Evolutionary conservation across 2,329 filamentous ascomycete species (phyloP), one percentile per base, ranked within the genome.

Genomic region (Teratosphaeria viscida): DNA sequence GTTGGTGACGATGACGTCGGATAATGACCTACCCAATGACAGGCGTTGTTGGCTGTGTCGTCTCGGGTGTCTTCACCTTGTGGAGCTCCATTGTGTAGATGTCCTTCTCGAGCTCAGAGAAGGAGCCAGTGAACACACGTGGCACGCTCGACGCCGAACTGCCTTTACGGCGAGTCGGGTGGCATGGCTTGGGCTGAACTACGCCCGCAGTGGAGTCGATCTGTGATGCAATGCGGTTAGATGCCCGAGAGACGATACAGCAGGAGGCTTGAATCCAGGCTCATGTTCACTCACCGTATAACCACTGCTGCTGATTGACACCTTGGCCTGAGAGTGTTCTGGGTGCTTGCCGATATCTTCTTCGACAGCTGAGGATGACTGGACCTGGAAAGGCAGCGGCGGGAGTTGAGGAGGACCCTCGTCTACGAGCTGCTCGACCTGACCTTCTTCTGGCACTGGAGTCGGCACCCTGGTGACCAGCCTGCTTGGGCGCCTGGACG

Each of bases 101-200:
- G 8, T 59, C 60, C 14, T 54, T 52, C 54, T 68, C 64, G 11
- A 68, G 62, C 53, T 66, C 64, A 26, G 52, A 62, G 62, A 66
- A 66, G 2, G 67, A 66, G n/a, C 62, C 63, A 1, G 63, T 66
- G 62, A 69, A 69, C 34, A 70, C 58, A 3, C 67, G 64, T 23
- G 65, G 65, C 16, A 65, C 60, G 57, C 58, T 49, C n/a, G 56
- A 35, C 27, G 37, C 54, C 47, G 54, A 55, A 10, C 39, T 26
- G 11, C 43, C n/a, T n/a, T 49, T 49, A 49, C 43, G 43, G 16
- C 43, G 16, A 19, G 43, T 49, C 3, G n/a, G 43, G 19, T 49
- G n/a, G 43, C n/a, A n/a, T n/a, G 43, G 43, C 8, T 49, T 49
- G 19, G 43, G 43, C n/a, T 49, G 43, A 23, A n/a, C 43, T 19